Conservation (phyloP, 805 yeast species). For the Millerozyma miso region DNA sequence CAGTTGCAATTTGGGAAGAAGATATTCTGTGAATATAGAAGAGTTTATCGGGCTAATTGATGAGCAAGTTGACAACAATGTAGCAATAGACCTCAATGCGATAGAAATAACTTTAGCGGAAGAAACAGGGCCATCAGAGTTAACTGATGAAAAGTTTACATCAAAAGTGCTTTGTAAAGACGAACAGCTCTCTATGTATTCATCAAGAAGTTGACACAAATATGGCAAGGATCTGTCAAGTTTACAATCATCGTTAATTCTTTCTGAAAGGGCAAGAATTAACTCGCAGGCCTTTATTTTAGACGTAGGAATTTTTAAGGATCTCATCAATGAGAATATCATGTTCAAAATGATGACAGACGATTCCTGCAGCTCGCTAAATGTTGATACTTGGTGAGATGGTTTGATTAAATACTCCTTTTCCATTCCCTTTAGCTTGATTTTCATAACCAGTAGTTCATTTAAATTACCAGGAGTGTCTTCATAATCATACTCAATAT, state of each 20-base stretch:
- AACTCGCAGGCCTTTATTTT: slow-evolving; percentile 71
- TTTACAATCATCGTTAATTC: slow-evolving; percentile 75
- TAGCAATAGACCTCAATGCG: slow-evolving; percentile 64
- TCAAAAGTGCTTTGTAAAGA: slow-evolving; percentile 1
- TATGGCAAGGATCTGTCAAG: slow-evolving; percentile 84
- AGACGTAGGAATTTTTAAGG: slow-evolving; percentile 56
- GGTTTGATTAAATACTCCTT: slow-evolving; percentile 38
- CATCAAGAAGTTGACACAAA: slow-evolving; percentile 67
- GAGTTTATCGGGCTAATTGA: slow-evolving; percentile 71
- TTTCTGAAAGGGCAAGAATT: slow-evolving; percentile 70
- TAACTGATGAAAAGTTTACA: neutral
- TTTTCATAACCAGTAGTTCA: slow-evolving; percentile 29
- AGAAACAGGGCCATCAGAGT: neutral
- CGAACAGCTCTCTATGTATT: slow-evolving; percentile 27
- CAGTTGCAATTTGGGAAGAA: slow-evolving; percentile 59
- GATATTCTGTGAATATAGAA: slow-evolving; percentile 74
- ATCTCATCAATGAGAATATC: slow-evolving; percentile 56
- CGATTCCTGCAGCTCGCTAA: slow-evolving; percentile 36
- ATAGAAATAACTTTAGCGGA: slow-evolving; percentile 61
- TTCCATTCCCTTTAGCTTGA: slow-evolving; percentile 52
- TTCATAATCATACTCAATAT: slow-evolving; percentile 15
- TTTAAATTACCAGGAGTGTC: neutral
- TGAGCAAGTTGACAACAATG: slow-evolving; percentile 59
- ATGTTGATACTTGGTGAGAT: slow-evolving; percentile 18
- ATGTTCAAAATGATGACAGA: slow-evolving; percentile 56